Base-by-base conservation (phyloP, 805 yeast genomes). In the Myxozyma neotropica region DNA sequence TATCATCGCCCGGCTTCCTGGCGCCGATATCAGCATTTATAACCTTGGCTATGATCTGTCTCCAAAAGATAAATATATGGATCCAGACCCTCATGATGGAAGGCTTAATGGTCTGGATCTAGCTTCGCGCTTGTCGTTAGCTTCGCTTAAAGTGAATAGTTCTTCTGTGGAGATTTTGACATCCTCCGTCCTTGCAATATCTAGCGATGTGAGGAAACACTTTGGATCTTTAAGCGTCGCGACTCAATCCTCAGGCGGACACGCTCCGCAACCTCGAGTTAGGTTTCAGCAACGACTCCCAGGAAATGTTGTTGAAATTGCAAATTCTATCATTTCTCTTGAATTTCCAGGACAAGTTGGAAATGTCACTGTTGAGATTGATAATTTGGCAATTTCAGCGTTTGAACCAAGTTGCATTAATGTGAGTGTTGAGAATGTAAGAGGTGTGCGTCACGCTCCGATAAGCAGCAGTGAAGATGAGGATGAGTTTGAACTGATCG, bases 401-500 rank as follows among this genome's bases (percentile, higher is more conserved):
- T 44, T 53, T 36, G 52, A 47, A 15, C n/a, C 52, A 12, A 52
- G 36, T 21, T 44, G 31, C 15, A 15, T 53, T 13, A 24, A 23
- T 24, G 5, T 57, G 5, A 51, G 43, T 21, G 42, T 27, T 15
- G 53, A 27, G 5, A 7, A 27, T 23, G 19, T 48, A 7, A 23
- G 45, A 12, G 39, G 49, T 43, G 49, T 31, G 5, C 55, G 45
- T 2, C 43, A 42, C 10, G 21, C 57, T 8, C 49, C 49, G 4
- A 36, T 31, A 19, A 48, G 23, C 24, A 44, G 52, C 6, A 23
- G 21, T 4, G 53, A 57, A 1, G 57, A 53, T 29, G 48, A 42
- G 13, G 56, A 50, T 7, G 53, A 56, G 36, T 58, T 58, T 40
- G 63, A 50, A 31, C 39, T 61, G 10, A 19, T 61, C 6, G 65